These are phyloP conservation scores for Sporothrix globosa DNA, from an alignment of 2,329 filamentous ascomycete genomes.

Conservation along the genomic window DNA sequence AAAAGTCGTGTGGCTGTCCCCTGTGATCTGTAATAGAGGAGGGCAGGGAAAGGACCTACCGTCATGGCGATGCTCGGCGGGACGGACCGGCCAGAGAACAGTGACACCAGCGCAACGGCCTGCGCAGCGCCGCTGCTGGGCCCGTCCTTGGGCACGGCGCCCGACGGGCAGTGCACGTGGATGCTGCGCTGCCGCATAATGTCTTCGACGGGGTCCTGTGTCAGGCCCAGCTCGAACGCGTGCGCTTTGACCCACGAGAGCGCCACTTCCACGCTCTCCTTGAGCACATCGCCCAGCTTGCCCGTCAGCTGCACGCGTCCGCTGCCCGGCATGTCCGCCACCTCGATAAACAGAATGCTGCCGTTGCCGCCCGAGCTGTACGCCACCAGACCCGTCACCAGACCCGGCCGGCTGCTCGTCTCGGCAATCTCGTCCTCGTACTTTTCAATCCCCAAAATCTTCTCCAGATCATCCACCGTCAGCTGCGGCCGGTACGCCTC, in stretches of 20 bases:
- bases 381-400: conserved; percentile 94
- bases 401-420: conserved; percentile 78
- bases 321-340: conserved; percentile 93
- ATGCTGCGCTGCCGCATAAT: conserved; percentile 95
- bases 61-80: conserved; percentile 97
- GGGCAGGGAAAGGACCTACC: conserved; percentile 49
- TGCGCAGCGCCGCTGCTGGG: conserved; percentile 88
- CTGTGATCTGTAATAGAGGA: not conserved
- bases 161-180: conserved; percentile 94
- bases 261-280: conserved; percentile 95
- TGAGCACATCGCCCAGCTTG: conserved; percentile 93
- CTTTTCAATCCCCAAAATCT: conserved; percentile 87
- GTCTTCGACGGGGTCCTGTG: conserved; percentile 77
- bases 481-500: conserved; percentile 74
- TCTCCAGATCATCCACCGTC: conserved; percentile 78
- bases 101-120: conserved; percentile 86
- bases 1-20: too few species aligned
- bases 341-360: conserved; percentile 96
- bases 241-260: conserved; percentile 97
- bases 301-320: conserved; percentile 94
- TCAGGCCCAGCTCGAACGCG: conserved; percentile 85
- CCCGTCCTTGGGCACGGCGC: conserved; percentile 93
- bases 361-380: conserved; percentile 92
- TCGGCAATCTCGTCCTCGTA: conserved; percentile 97
- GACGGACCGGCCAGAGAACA: conserved; percentile 84